These are phyloP conservation scores for Carex littledalei DNA, from an alignment of 176 grass and related monocot genomes.

Conservation along the genomic window DNA sequence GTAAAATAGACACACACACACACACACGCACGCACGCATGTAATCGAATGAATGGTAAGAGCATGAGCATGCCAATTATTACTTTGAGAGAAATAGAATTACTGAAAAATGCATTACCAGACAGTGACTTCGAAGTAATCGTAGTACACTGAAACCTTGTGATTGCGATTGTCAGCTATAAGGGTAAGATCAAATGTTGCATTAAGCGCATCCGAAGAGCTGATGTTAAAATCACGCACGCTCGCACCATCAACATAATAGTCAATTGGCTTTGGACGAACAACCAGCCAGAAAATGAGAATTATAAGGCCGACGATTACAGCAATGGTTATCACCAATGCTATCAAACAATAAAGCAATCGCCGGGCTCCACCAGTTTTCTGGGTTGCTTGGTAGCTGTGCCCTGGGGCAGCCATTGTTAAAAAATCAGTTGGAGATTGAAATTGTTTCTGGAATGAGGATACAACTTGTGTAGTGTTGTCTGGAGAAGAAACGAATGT, in stretches of 20 bases:
- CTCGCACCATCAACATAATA: constrained; percentile 44
- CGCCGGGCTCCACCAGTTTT: background rate
- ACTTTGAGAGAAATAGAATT: background rate
- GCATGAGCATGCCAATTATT: background rate
- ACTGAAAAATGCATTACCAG: constrained; percentile 27
- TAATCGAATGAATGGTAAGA: background rate
- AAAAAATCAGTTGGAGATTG: background rate
- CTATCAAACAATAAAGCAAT: constrained; percentile 41
- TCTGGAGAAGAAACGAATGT: constrained; percentile 21
- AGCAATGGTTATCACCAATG: constrained; percentile 24
- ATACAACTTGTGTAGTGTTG: constrained; percentile 9
- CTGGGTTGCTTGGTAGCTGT: background rate
- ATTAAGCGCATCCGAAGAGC: constrained; percentile 30
- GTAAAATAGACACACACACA: background rate
- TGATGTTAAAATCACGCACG: constrained; percentile 53
- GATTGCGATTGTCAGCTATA: constrained; percentile 57
- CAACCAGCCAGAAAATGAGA: constrained; percentile 70
- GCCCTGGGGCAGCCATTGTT: background rate
- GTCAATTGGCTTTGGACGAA: constrained; percentile 60
- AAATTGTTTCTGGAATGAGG: background rate
- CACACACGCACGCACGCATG: background rate
- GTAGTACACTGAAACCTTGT: constrained; percentile 57
- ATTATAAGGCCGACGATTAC: constrained; percentile 42
- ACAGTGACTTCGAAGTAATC: constrained; percentile 36
- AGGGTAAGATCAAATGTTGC: constrained; percentile 67